phyloP scores from a whole-genome alignment of 768 basidiomycete genomes.

The Lactifluus hygrophoroides region DNA sequence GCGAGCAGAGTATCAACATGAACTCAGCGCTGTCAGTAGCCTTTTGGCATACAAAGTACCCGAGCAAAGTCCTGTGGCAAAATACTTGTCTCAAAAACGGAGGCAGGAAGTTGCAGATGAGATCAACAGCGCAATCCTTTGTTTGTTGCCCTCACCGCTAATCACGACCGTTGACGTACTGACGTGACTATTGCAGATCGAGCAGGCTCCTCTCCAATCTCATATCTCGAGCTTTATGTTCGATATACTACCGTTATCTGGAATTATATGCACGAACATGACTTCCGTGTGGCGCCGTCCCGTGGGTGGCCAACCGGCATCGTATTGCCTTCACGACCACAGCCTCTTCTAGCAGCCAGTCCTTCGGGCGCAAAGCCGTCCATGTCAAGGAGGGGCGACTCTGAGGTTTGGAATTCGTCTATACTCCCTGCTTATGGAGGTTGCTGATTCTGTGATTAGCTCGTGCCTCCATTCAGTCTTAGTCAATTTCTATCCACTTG shows the following conservation, averaged over 20 bases:
- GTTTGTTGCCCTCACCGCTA: conserved; percentile 37
- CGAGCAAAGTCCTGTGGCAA: conserved; percentile 63
- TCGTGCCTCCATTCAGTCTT: conserved; percentile 10
- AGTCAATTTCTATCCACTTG: conserved; percentile 9
- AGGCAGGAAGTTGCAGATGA: conserved; percentile 81
- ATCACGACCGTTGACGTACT: background rate
- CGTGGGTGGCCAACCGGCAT: conserved; percentile 36
- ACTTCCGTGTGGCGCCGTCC: conserved; percentile 35
- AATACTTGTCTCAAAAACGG: conserved; percentile 68
- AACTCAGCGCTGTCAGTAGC: conserved; percentile 66
- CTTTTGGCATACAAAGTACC: conserved; percentile 80
- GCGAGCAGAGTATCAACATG: conserved; percentile 52
- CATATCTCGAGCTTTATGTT: conserved; percentile 54
- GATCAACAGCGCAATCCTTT: conserved; percentile 76
- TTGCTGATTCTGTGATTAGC: background rate
- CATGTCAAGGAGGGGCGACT: conserved; percentile 3
- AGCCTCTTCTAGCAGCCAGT: background rate
- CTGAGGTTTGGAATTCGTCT: conserved; percentile 5
- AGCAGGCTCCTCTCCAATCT: conserved; percentile 42
- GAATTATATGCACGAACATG: conserved; percentile 44
- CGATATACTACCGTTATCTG: conserved; percentile 60
- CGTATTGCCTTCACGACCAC: conserved; percentile 32
- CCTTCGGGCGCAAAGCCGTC: background rate
- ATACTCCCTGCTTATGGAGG: background rate
- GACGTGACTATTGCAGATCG: conserved; percentile 35